Evolutionary conservation across 306 rosid species (phyloP), one percentile per base, ranked within the genome.

Genomic region (Fagus sylvatica): DNA sequence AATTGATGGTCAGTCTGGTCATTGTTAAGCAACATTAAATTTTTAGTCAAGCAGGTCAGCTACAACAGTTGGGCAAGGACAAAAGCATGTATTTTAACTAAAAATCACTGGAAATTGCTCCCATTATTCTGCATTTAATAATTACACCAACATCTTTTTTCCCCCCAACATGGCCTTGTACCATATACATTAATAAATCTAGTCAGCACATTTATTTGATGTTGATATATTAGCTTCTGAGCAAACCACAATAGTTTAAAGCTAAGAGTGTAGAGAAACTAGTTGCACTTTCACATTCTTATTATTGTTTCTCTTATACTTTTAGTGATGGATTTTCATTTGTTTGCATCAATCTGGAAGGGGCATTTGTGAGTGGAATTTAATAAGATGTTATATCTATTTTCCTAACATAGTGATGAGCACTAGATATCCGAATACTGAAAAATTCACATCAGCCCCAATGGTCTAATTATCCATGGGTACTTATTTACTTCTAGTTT

Each of bases 401-500:
- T 46, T 62, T 75, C 71, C 69, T 34, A 67, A 17, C 61, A 59
- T n/a, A 17, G 15, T 65, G 67, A 68, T 22, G 36, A 15, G 60
- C 49, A 22, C 60, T 66, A 46, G 69, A 72, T 34, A 28, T 53
- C 57, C 54, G 74, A 71, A 74, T 37, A 22, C 71, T 48, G 19
- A 53, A 65, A n/a, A 59, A 73, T 7, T 72, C 22, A 9, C 80
- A 46, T 56, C 43, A 71, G 39, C n/a, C 48, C 74, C 70, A 10
- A 16, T 28, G 40, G 42, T 61, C 72, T 69, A 54, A 1, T 9
- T 49, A 11, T 40, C 40, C 48, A 36, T 66, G 75, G 34, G 40
- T 37, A 71, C 40, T 56, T 65, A 71, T 80, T 78, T 71, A 56
- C 41, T 67, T 39, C 69, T 65, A 37, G 56, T 37, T 75, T 76